These are phyloP conservation scores for Talaromyces sp. DNA, from an alignment of 2,329 filamentous ascomycete genomes.

Conservation along the genomic window DNA sequence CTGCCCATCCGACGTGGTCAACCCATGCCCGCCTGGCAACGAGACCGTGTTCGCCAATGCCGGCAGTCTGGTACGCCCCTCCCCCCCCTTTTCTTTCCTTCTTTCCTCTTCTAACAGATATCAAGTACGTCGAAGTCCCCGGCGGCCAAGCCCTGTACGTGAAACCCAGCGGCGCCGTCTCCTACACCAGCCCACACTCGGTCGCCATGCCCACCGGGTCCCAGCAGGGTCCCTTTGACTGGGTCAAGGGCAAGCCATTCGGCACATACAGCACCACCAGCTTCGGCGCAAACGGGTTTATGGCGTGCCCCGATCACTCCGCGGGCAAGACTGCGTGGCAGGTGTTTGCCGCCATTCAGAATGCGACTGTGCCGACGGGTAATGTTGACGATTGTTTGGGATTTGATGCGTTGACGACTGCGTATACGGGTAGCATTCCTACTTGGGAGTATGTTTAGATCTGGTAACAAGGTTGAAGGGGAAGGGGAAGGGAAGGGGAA, in stretches of 20 bases:
- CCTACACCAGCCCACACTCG: slow-evolving; percentile 55
- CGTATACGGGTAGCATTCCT: slow-evolving; percentile 20
- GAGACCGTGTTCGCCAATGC: slow-evolving; percentile 42
- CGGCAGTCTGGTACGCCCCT: slow-evolving; percentile 25
- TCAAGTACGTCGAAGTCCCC: slow-evolving; percentile 52
- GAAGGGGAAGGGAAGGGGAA: not conserved
- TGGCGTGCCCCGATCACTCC: slow-evolving; percentile 36
- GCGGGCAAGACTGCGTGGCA: slow-evolving; percentile 27
- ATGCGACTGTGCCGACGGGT: slow-evolving; percentile 36
- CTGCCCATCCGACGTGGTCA: slow-evolving; percentile 40
- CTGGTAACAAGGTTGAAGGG: not conserved
- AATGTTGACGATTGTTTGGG: slow-evolving; percentile 33
- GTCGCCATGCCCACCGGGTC: slow-evolving; percentile 48
- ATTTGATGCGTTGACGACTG: slow-evolving; percentile 33
- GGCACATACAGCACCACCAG: slow-evolving; percentile 27
- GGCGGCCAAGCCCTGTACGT: slow-evolving; percentile 61
- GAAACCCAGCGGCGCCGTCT: slow-evolving; percentile 48
- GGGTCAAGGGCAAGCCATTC: slow-evolving; percentile 21
- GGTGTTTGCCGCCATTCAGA: slow-evolving; percentile 37
- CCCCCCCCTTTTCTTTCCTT: slow-evolving; percentile 15
- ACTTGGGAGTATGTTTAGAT: slow-evolving; percentile 40
- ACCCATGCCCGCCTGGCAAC: slow-evolving; percentile 44
- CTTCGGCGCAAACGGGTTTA: slow-evolving; percentile 35
- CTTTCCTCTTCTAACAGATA: slow-evolving; percentile 1
- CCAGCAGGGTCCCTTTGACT: slow-evolving; percentile 46